These are phyloP conservation scores for Purpureocillium takamizusanense DNA, from an alignment of 2,329 filamentous ascomycete genomes.

Conservation along the genomic window DNA sequence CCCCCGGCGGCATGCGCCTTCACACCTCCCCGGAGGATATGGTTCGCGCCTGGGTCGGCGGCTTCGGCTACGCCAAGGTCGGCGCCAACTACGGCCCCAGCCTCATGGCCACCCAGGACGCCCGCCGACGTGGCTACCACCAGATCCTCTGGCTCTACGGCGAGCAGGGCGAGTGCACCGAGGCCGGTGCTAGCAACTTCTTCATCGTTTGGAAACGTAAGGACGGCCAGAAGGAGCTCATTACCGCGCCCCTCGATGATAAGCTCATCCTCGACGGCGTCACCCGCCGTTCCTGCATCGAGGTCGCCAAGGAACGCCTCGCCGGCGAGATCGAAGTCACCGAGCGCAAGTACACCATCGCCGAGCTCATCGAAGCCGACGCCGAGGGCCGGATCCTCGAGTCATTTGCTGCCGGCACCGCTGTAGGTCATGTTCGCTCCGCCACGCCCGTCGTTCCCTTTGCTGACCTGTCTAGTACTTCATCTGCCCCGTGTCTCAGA, in stretches of 20 bases:
- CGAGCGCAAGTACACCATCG: constrained; percentile 75
- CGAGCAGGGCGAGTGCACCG: constrained; percentile 67
- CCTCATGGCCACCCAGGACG: constrained; percentile 69
- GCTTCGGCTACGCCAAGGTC: constrained; percentile 86
- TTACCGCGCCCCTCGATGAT: constrained; percentile 77
- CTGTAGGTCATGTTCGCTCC: constrained; percentile 45
- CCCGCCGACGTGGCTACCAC: constrained; percentile 63
- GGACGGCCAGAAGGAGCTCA: constrained; percentile 48
- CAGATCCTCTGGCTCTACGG: constrained; percentile 96
- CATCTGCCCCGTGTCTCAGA: constrained; percentile 57
- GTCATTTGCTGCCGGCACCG: constrained; percentile 80
- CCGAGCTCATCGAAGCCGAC: constrained; percentile 63
- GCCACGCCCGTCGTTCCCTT: neutral
- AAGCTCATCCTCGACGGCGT: constrained; percentile 82
- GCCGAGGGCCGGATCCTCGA: constrained; percentile 72
- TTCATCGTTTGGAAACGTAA: constrained; percentile 66
- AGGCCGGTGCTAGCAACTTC: constrained; percentile 89
- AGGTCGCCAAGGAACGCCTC: constrained; percentile 59
- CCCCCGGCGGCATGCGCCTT: constrained; percentile 56
- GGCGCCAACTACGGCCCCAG: constrained; percentile 90
- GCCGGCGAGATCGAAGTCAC: constrained; percentile 57
- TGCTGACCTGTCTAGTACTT: constrained; percentile 47
- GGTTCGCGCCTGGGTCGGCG: constrained; percentile 86
- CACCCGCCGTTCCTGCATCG: constrained; percentile 71
- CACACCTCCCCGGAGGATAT: constrained; percentile 74